Evolutionary conservation across 345 rosid species (phyloP).

Genomic region (Draba incana): DNA sequence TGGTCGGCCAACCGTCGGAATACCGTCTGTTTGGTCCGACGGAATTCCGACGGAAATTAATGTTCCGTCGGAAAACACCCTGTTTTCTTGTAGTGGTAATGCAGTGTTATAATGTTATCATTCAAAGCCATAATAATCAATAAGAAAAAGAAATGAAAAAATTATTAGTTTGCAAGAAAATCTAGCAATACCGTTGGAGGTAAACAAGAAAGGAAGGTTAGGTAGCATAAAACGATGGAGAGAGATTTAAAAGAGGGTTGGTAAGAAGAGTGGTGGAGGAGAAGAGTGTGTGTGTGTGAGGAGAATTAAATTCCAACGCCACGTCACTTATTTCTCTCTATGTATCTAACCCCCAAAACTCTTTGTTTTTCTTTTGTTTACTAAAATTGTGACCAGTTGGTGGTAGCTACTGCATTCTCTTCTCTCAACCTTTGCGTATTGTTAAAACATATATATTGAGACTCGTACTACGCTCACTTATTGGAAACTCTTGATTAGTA

Average conservation of each 20-base stretch:
- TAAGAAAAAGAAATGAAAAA: neutral
- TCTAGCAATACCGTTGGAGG: constrained; percentile 8
- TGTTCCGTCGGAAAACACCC: too few species aligned
- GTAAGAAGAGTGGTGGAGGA: constrained; percentile 44
- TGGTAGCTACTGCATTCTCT: constrained; percentile 14
- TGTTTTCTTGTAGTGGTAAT: too few species aligned
- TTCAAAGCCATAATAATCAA: neutral
- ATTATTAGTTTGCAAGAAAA: neutral
- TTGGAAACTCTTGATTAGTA: neutral
- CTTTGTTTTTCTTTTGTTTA: neutral
- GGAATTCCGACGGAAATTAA: too few species aligned
- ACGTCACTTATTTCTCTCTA: constrained; percentile 23
- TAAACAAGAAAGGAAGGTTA: constrained; percentile 32
- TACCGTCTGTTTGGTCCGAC: too few species aligned
- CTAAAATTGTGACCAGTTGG: constrained; percentile 9
- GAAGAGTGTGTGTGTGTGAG: constrained; percentile 22
- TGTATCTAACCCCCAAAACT: constrained; percentile 7
- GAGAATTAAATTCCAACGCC: neutral
- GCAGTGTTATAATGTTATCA: too few species aligned
- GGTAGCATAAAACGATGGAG: constrained; percentile 30
- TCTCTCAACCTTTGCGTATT: constrained; percentile 17
- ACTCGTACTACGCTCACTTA: neutral
- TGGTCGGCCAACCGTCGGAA: too few species aligned
- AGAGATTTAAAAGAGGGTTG: constrained; percentile 25
- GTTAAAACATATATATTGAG: neutral